Conservation (phyloP, 1,284 basidiomycete species). For the Baeospora myosura region DNA sequence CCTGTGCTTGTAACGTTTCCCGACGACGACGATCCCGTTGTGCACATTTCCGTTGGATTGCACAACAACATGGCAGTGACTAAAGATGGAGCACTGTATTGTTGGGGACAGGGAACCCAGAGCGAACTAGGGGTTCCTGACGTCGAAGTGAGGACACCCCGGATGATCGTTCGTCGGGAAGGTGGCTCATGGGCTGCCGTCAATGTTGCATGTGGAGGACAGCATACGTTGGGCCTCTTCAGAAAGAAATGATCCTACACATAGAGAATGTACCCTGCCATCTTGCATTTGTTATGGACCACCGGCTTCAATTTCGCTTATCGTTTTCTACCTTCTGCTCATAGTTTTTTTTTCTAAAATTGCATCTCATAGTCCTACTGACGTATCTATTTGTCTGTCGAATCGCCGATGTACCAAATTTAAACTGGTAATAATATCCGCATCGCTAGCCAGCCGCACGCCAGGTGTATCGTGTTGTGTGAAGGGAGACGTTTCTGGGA, state of each 20-base stretch:
- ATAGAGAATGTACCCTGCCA: too few relatives aligned
- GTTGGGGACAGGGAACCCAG: constrained; percentile 81
- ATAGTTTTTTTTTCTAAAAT: too few relatives aligned
- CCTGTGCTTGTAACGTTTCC: constrained; percentile 67
- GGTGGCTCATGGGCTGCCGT: constrained; percentile 60
- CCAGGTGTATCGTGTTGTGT: too few relatives aligned
- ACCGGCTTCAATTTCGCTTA: too few relatives aligned
- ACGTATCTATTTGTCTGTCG: too few relatives aligned
- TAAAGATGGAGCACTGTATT: constrained; percentile 69
- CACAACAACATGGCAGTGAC: constrained; percentile 83
- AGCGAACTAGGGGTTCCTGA: constrained; percentile 62
- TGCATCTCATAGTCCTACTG: neutral
- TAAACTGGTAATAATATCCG: too few relatives aligned
- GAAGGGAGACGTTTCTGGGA: too few relatives aligned
- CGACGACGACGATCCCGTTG: constrained; percentile 60
- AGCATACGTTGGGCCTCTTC: constrained; percentile 65
- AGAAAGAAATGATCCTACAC: constrained; percentile 56
- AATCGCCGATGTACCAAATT: too few relatives aligned
- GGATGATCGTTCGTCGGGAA: constrained; percentile 58
- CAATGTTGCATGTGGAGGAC: constrained; percentile 60
- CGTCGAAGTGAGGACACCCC: constrained; percentile 51
- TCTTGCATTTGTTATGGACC: too few relatives aligned
- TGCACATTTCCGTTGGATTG: constrained; percentile 69
- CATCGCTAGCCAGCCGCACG: too few relatives aligned
- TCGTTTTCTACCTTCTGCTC: too few relatives aligned